These are phyloP conservation scores for Aquilaria yunnanensis DNA, from an alignment of 345 rosid species.

Conservation along the genomic window DNA sequence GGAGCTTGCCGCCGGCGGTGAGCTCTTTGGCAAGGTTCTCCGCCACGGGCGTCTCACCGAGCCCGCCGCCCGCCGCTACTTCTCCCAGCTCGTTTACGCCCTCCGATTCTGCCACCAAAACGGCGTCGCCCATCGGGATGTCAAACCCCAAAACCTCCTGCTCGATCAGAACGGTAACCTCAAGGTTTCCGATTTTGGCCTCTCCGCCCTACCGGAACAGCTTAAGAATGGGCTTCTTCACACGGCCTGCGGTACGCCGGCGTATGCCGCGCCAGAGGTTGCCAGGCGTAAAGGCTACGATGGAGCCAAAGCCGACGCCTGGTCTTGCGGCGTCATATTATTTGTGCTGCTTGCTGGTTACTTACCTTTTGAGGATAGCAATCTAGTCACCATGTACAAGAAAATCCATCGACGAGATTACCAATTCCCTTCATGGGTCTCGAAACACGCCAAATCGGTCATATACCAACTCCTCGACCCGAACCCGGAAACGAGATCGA, in stretches of 20 bases:
- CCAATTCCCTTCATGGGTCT: slow-evolving; percentile 47
- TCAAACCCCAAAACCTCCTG: slow-evolving; percentile 84
- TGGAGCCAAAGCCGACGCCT: slow-evolving; percentile 71
- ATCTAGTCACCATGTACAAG: slow-evolving; percentile 47
- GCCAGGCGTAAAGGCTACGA: slow-evolving; percentile 42
- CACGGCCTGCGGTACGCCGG: slow-evolving; percentile 81
- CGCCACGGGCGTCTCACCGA: slow-evolving; percentile 46
- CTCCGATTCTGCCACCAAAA: slow-evolving; percentile 69
- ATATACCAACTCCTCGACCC: slow-evolving; percentile 71
- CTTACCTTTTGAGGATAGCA: slow-evolving; percentile 60
- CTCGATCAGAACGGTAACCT: slow-evolving; percentile 56
- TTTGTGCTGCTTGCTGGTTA: slow-evolving; percentile 48
- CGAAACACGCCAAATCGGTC: slow-evolving; percentile 42
- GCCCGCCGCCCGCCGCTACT: slow-evolving; percentile 48
- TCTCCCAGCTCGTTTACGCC: slow-evolving; percentile 80
- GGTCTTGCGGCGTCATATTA: slow-evolving; percentile 92
- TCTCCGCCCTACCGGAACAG: slow-evolving; percentile 66
- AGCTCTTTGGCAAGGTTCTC: slow-evolving; percentile 42
- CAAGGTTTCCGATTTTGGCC: slow-evolving; percentile 77
- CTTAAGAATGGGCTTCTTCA: slow-evolving; percentile 46
- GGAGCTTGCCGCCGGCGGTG: slow-evolving; percentile 81
- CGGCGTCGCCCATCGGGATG: slow-evolving; percentile 83
- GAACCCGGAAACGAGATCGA: slow-evolving; percentile 63
- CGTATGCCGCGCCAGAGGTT: slow-evolving; percentile 78
- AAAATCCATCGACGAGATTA: slow-evolving; percentile 50